Evolutionary conservation across 2,329 filamentous ascomycete genomes (phyloP).

Genomic region (Lasiodiplodia gonubiensis): DNA sequence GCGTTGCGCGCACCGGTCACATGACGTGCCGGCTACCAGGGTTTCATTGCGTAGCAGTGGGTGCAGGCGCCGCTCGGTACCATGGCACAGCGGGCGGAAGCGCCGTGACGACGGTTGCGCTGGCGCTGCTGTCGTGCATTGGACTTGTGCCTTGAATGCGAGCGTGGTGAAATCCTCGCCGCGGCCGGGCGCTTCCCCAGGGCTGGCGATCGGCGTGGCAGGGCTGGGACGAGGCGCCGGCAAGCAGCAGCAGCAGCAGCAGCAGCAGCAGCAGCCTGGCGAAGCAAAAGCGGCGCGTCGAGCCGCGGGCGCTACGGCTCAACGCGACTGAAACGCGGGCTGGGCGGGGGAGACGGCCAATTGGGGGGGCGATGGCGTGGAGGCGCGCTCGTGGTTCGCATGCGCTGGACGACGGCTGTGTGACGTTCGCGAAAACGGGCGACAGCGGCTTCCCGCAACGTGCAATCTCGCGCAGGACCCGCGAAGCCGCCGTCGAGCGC

Average conservation of each 20-base stretch:
- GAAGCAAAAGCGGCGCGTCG: constrained; percentile 4
- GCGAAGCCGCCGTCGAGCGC: background rate
- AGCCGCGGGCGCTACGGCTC: constrained; percentile 24
- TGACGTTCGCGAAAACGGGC: constrained; percentile 17
- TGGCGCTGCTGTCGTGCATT: constrained; percentile 23
- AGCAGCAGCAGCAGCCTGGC: background rate
- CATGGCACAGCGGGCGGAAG: constrained; percentile 14
- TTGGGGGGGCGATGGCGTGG: background rate
- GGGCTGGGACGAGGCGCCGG: constrained; percentile 9
- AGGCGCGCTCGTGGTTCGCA: constrained; percentile 12
- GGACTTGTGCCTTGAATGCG: constrained; percentile 10
- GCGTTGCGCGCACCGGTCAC: constrained; percentile 3
- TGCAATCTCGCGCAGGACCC: constrained; percentile 18
- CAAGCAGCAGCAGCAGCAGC: constrained; percentile 13
- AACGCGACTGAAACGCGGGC: constrained; percentile 15
- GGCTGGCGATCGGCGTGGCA: constrained; percentile 20
- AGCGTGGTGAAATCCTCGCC: background rate
- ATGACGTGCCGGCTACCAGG: constrained; percentile 19
- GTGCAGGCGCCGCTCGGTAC: constrained; percentile 8
- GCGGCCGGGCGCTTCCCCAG: constrained; percentile 8
- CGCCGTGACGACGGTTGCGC: constrained; percentile 23
- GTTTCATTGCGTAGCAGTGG: constrained; percentile 17
- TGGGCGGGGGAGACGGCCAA: constrained; percentile 5
- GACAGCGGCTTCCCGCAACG: constrained; percentile 7
- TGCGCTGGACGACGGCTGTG: constrained; percentile 12